A percentile compares a stretch with the other conserved stretches of the same genome.
Conservation (phyloP, 495 filamentous ascomycete species). For the Lindgomyces ingoldianus region DNA sequence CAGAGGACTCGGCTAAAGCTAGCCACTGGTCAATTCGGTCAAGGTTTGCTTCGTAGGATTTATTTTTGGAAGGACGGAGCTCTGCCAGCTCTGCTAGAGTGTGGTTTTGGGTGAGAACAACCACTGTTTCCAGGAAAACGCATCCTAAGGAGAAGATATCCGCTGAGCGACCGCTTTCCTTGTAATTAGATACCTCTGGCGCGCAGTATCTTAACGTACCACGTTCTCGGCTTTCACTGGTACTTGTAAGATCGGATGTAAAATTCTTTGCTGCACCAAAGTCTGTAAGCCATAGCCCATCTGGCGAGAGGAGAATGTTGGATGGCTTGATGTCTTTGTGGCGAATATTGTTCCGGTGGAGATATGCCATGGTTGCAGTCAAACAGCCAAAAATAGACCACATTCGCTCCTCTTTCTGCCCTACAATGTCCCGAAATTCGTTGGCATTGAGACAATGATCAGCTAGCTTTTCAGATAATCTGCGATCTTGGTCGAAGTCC, state of each 20-base stretch:
- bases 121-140: conserved; percentile 16
- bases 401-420: not conserved
- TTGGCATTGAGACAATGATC: not conserved
- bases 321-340: conserved; percentile 23
- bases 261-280: conserved; percentile 21
- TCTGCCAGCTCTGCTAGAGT: not conserved
- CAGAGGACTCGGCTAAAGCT: not conserved
- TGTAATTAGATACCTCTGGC: conserved; percentile 7
- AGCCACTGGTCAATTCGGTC: not conserved
- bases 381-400: conserved; percentile 6
- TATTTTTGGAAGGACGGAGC: not conserved
- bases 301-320: conserved; percentile 13
- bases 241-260: conserved; percentile 9
- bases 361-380: conserved; percentile 1
- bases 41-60: conserved; percentile 10
- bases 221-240: conserved; percentile 19
- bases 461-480: not conserved
- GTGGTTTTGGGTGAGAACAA: not conserved
- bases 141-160: conserved; percentile 23
- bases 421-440: not conserved
- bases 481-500: not conserved
- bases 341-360: conserved; percentile 11
- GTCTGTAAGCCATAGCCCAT: conserved; percentile 17
- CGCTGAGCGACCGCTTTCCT: conserved; percentile 11
- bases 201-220: conserved; percentile 22